These are phyloP conservation scores for Mycena vitilis DNA, from an alignment of 768 basidiomycete species.

Conservation along the genomic window DNA sequence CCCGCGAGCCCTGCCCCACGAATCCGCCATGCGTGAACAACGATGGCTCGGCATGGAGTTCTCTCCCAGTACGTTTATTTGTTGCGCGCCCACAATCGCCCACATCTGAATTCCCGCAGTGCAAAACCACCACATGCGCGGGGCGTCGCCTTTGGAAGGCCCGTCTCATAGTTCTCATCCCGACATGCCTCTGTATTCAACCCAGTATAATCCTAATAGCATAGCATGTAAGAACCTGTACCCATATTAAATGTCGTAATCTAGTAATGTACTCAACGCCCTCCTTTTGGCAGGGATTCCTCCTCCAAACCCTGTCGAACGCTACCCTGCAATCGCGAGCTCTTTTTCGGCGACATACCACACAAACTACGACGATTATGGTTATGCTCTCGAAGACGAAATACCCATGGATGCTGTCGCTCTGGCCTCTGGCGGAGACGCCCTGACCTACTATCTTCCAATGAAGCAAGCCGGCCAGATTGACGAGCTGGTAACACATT, in stretches of 20 bases:
- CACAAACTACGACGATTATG: conserved; percentile 12
- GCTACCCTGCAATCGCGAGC: conserved; percentile 41
- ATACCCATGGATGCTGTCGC: no score
- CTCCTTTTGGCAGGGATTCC: conserved; percentile 60
- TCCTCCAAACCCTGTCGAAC: background rate
- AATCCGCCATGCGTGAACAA: conserved; percentile 39
- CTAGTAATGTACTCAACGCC: conserved; percentile 77
- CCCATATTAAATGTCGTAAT: conserved; percentile 75
- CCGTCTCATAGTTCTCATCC: conserved; percentile 32
- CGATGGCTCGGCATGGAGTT: conserved; percentile 19
- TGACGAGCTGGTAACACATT: conserved; percentile 53
- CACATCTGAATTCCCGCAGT: no score
- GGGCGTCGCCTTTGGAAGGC: conserved; percentile 29
- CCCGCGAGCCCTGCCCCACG: conserved; percentile 29
- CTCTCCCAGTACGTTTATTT: conserved; percentile 25
- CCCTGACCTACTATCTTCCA: background rate
- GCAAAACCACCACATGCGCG: conserved; percentile 20
- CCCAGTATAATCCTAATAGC: conserved; percentile 50
- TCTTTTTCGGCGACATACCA: conserved; percentile 44
- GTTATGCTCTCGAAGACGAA: conserved; percentile 11
- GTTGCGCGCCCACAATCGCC: background rate
- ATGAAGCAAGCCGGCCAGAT: conserved; percentile 24
- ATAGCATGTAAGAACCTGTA: conserved; percentile 82
- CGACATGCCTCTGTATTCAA: conserved; percentile 26
- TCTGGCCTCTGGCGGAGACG: no score